Percentiles rank a stretch among this genome's conserved stretches.
These are phyloP conservation scores for Saccharomycopsis crataegensis DNA, from an alignment of 1,139 yeast species.

Conservation along the genomic window DNA sequence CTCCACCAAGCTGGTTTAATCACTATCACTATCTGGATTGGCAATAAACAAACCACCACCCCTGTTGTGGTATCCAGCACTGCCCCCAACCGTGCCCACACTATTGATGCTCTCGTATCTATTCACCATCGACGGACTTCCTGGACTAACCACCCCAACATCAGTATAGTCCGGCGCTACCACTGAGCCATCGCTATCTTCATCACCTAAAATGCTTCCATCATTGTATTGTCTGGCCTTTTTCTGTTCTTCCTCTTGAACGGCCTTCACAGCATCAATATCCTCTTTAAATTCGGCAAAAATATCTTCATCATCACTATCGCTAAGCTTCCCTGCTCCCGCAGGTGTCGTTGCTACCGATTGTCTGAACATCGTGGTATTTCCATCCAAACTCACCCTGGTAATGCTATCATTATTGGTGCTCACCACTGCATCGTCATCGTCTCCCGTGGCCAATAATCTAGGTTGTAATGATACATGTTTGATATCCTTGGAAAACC, in stretches of 20 bases:
- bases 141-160: not conserved
- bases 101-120: constrained; percentile 7
- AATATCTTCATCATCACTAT: constrained; percentile 18
- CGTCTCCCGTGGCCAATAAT: constrained; percentile 12
- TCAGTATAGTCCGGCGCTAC: not conserved
- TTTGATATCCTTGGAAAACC: constrained; percentile 12
- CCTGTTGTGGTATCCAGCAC: not conserved
- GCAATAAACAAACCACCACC: constrained; percentile 12
- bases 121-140: not conserved
- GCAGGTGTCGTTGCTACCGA: not conserved
- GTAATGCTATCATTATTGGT: not conserved
- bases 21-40: constrained; percentile 18
- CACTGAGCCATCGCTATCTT: too few species aligned
- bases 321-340: not conserved
- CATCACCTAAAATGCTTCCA: not conserved
- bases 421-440: constrained; percentile 7
- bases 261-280: constrained; percentile 5
- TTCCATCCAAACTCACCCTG: constrained; percentile 8
- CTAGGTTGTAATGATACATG: constrained; percentile 17
- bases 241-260: not conserved
- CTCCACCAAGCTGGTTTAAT: not conserved
- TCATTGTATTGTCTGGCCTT: not conserved
- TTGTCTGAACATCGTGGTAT: not conserved
- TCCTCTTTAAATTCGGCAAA: constrained; percentile 18
- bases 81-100: constrained; percentile 1